phyloP scores from a whole-genome alignment of 495 filamentous ascomycete species.

The Neurospora hispaniola region DNA sequence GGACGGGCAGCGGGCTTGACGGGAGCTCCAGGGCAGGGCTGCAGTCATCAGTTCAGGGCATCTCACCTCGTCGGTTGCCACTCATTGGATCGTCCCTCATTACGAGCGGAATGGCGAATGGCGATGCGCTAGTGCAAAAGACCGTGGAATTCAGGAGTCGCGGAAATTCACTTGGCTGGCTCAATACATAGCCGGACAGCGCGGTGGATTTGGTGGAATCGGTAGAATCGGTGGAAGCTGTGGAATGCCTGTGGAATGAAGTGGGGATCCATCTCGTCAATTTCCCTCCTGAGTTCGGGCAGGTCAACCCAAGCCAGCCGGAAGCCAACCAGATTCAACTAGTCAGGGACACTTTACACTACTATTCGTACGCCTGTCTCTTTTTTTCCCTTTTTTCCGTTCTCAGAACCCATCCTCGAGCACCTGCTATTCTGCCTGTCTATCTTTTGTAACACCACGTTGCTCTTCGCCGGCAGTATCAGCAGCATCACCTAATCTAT shows the following conservation, averaged over 20 bases:
- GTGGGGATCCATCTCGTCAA: not conserved
- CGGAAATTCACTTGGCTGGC: not conserved
- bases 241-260: not conserved
- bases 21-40: not conserved
- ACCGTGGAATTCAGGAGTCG: not conserved
- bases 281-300: not conserved
- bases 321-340: not conserved
- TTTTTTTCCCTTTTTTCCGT: not conserved
- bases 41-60: not conserved
- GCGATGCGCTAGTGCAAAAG: not conserved
- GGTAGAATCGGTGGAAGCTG: not conserved
- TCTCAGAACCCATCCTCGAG: not conserved
- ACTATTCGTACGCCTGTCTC: conserved; percentile 2
- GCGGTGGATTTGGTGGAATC: not conserved
- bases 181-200: not conserved
- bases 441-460: not conserved
- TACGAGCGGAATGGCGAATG: not conserved
- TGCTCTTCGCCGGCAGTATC: not conserved
- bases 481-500: not conserved
- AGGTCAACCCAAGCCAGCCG: not conserved
- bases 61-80: not conserved
- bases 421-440: not conserved
- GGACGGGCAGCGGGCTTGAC: not conserved
- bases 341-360: not conserved
- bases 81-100: not conserved